These are phyloP conservation scores for Recurvomyces mirabilis DNA, from an alignment of 495 filamentous ascomycete species.

Conservation along the genomic window DNA sequence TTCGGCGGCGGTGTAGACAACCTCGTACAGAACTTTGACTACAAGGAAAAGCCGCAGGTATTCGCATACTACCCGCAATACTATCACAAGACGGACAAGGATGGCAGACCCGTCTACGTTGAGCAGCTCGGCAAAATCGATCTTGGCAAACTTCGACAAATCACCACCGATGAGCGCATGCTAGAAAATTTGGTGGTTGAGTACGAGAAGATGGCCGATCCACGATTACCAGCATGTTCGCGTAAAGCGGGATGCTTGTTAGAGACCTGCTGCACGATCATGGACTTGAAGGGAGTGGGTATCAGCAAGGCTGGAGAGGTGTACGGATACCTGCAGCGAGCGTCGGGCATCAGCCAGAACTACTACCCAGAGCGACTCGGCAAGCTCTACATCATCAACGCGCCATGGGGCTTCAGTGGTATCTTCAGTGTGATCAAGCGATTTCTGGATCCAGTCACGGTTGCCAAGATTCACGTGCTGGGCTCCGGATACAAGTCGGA, in stretches of 20 bases:
- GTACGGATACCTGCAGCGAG: slow-evolving; percentile 56
- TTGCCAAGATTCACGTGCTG: slow-evolving; percentile 88
- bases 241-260: slow-evolving; percentile 80
- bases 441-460: slow-evolving; percentile 93
- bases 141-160: slow-evolving; percentile 77
- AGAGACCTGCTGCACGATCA: slow-evolving; percentile 94
- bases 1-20: slow-evolving; percentile 68
- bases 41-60: slow-evolving; percentile 74
- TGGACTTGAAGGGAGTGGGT: slow-evolving; percentile 92
- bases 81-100: slow-evolving; percentile 99
- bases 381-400: slow-evolving; percentile 91
- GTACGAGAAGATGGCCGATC: slow-evolving; percentile 91
- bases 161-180: slow-evolving; percentile 89
- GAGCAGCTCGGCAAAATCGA: slow-evolving; percentile 93
- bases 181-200: slow-evolving; percentile 88
- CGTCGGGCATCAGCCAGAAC: slow-evolving; percentile 68
- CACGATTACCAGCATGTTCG: slow-evolving; percentile 87
- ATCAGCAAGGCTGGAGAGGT: slow-evolving; percentile 68
- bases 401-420: slow-evolving; percentile 80
- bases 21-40: slow-evolving; percentile 68
- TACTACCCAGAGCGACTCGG: slow-evolving; percentile 95
- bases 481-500: slow-evolving; percentile 72
- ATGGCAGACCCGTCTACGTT: slow-evolving; percentile 93
- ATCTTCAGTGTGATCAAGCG: slow-evolving; percentile 78
- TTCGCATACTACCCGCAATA: slow-evolving; percentile 96